Conservation (phyloP, 768 basidiomycete genomes). For the Tylopilus subfusipes region DNA sequence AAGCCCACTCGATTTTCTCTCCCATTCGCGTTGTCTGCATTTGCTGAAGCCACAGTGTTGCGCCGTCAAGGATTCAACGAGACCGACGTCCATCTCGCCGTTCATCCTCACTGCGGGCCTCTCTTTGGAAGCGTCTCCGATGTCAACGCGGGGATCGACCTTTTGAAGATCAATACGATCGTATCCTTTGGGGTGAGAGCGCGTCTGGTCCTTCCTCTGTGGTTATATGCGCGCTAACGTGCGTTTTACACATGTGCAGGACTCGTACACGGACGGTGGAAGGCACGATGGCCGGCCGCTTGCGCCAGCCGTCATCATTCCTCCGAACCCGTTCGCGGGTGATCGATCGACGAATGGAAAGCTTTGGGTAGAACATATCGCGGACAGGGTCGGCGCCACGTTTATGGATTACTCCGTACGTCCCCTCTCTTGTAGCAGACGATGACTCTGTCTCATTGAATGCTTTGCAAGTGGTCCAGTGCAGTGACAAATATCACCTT, state of each 20-base stretch:
- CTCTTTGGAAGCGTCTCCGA: constrained; percentile 41
- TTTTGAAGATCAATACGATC: constrained; percentile 40
- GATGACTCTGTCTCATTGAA: background rate
- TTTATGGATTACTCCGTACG: constrained; percentile 52
- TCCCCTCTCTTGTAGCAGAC: background rate
- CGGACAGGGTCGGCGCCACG: constrained; percentile 36
- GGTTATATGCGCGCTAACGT: background rate
- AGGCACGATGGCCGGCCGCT: constrained; percentile 44
- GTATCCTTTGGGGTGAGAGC: constrained; percentile 49
- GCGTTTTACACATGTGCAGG: constrained; percentile 24
- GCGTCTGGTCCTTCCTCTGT: background rate
- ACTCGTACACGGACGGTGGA: constrained; percentile 51
- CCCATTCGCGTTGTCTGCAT: background rate
- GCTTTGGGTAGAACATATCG: constrained; percentile 49
- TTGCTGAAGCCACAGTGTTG: constrained; percentile 8
- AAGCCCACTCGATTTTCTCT: constrained; percentile 10
- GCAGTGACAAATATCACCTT: constrained; percentile 46
- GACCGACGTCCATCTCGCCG: constrained; percentile 39
- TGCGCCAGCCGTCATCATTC: constrained; percentile 38
- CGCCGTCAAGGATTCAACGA: constrained; percentile 15
- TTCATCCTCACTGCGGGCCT: constrained; percentile 43
- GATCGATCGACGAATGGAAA: constrained; percentile 49
- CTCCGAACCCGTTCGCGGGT: constrained; percentile 46
- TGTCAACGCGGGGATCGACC: constrained; percentile 46
- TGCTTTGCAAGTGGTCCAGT: constrained; percentile 29